Percentiles rank a stretch among this genome's conserved stretches.
phyloP scores from a whole-genome alignment of 805 yeast species.

The Starmerella potacharoeniae region DNA sequence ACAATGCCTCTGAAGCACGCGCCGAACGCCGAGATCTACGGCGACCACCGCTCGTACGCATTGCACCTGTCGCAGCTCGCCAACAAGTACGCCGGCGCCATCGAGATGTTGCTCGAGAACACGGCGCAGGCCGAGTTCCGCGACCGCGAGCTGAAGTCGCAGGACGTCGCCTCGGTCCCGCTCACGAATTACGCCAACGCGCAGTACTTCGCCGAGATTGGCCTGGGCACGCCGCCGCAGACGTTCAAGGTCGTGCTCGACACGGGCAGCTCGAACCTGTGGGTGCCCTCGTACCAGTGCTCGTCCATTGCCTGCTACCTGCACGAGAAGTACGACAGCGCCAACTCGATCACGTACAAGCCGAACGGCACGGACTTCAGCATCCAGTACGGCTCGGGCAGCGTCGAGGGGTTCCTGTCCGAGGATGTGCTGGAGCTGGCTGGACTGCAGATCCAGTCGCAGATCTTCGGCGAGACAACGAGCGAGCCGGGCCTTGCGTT shows the following conservation, averaged over 20 bases:
- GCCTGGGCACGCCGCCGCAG: constrained; percentile 89
- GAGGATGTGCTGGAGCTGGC: constrained; percentile 76
- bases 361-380: constrained; percentile 77
- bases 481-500: constrained; percentile 95
- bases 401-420: constrained; percentile 84
- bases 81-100: constrained; percentile 19
- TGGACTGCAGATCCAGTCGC: constrained; percentile 70
- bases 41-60: constrained; percentile 18
- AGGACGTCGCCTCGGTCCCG: constrained; percentile 39
- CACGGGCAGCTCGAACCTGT: constrained; percentile 92
- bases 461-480: constrained; percentile 95
- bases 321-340: constrained; percentile 83
- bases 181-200: constrained; percentile 90
- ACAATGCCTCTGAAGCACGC: constrained; percentile 17
- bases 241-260: constrained; percentile 86
- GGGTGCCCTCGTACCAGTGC: constrained; percentile 90
- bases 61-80: constrained; percentile 21
- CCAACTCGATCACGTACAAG: constrained; percentile 68
- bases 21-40: constrained; percentile 17
- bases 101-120: constrained; percentile 9
- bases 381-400: constrained; percentile 86
- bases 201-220: constrained; percentile 87
- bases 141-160: constrained; percentile 14
- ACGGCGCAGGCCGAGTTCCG: constrained; percentile 6
- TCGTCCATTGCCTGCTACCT: constrained; percentile 89